Evolutionary conservation across 495 filamentous ascomycete species (phyloP).

Genomic region (Hyaloscypha bicolor): DNA sequence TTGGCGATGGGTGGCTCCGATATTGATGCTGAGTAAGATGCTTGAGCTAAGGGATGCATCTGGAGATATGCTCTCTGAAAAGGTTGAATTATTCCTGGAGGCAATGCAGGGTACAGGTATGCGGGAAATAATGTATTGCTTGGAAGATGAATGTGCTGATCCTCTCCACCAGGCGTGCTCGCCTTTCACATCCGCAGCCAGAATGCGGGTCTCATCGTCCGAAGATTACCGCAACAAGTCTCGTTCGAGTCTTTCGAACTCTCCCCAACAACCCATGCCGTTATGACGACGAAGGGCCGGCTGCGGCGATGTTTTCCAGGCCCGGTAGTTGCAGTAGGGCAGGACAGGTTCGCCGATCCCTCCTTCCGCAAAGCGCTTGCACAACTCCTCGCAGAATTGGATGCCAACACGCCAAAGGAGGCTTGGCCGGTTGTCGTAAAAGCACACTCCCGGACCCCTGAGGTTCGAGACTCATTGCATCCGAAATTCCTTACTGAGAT

Average conservation of each 20-base stretch:
- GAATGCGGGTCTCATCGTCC: slow-evolving; percentile 61
- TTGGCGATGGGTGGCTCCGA: slow-evolving; percentile 8
- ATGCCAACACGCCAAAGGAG: slow-evolving; percentile 39
- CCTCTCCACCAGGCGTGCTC: slow-evolving; percentile 19
- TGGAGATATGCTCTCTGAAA: slow-evolving; percentile 9
- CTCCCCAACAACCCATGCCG: slow-evolving; percentile 46
- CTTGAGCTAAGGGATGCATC: slow-evolving; percentile 15
- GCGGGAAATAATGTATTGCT: too few species aligned
- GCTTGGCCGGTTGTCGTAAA: slow-evolving; percentile 47
- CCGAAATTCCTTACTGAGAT: slow-evolving; percentile 60
- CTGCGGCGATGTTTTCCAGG: slow-evolving; percentile 60
- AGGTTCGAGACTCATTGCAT: slow-evolving; percentile 54
- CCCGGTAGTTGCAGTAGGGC: slow-evolving; percentile 42
- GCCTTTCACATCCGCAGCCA: slow-evolving; percentile 53
- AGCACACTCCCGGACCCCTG: slow-evolving; percentile 31
- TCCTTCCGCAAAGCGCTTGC: slow-evolving; percentile 43
- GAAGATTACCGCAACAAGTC: slow-evolving; percentile 34
- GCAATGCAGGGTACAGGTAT: slow-evolving; percentile 18
- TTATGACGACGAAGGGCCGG: slow-evolving; percentile 51
- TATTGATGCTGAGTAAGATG: slow-evolving; percentile 32
- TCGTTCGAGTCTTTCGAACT: slow-evolving; percentile 60
- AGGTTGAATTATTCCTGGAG: slow-evolving; percentile 11
- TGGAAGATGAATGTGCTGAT: too few species aligned
- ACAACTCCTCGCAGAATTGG: slow-evolving; percentile 47
- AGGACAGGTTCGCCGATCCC: slow-evolving; percentile 35